Conservation (phyloP, 352 stramenopile genomes). For the Phytophthora uliginosa region DNA sequence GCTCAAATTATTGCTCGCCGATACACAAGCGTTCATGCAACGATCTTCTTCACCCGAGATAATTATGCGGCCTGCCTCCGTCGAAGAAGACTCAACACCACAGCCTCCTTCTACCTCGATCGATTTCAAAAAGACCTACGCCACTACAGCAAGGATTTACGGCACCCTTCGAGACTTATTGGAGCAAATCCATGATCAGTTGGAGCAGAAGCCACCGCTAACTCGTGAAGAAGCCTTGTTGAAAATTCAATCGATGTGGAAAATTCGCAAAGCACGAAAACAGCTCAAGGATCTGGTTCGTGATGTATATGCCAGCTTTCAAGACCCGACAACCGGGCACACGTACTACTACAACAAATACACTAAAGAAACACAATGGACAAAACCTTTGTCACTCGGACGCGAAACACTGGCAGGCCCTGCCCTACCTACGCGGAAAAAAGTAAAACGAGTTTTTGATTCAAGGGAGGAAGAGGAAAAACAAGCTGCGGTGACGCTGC, state of each 20-base stretch:
- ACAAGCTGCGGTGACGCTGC: constrained; percentile 50
- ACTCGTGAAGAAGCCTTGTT: constrained; percentile 63
- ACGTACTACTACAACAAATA: constrained; percentile 88
- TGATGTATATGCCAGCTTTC: constrained; percentile 67
- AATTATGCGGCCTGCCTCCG: not conserved
- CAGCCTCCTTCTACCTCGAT: constrained; percentile 19
- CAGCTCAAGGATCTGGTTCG: constrained; percentile 68
- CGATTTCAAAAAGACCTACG: constrained; percentile 58
- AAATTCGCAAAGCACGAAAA: constrained; percentile 72
- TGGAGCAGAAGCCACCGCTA: constrained; percentile 52
- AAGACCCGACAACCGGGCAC: constrained; percentile 67
- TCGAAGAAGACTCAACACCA: not conserved
- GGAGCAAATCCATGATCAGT: constrained; percentile 56
- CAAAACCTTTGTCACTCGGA: constrained; percentile 60
- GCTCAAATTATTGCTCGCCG: constrained; percentile 57
- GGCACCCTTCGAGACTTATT: constrained; percentile 53
- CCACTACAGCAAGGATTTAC: constrained; percentile 48
- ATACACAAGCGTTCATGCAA: constrained; percentile 53
- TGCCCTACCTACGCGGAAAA: constrained; percentile 12
- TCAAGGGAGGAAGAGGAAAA: constrained; percentile 39
- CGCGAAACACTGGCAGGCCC: constrained; percentile 22
- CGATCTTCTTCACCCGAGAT: constrained; percentile 20
- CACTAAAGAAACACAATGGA: constrained; percentile 77
- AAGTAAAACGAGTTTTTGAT: constrained; percentile 20
- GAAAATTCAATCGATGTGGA: constrained; percentile 86